Evolutionary conservation across 2,329 filamentous ascomycete species (phyloP), one percentile per base, ranked within the genome.

Genomic region (Pyricularia pennisetigena): DNA sequence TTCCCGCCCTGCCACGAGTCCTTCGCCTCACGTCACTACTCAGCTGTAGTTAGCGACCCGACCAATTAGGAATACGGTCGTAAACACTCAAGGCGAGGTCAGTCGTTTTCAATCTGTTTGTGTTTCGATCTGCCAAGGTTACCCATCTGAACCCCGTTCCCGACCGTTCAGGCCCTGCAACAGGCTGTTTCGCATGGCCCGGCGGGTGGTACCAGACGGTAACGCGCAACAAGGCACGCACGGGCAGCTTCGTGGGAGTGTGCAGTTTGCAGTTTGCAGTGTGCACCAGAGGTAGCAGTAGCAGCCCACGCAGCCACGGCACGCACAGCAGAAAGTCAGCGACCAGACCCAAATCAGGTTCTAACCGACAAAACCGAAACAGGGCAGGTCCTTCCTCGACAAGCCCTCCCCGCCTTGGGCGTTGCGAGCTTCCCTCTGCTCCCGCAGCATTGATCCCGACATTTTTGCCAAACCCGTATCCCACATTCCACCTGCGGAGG

Each of bases 341-440:
- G 41, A 49, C 41, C 41, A 16, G 41, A 10, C 57, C 24, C n/a
- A 61, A 61, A 23, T 26, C 57, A 61, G 10, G 24, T 23, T 61
- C 57, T 61, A 61, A 61, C 57, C 57, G 57, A 61, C 23, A n/a
- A 61, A 61, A 61, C 57, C 57, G 57, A 61, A 61, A 61, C 57
- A 61, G 57, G 57, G 23, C 57, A 61, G 57, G 57, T 61, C n/a
- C 57, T 61, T 26, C 57, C 57, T 61, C 57, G 26, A 10, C n/a
- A 12, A 24, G 9, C 57, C 57, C 57, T 61, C 57, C 57, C 57
- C 57, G 57, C 57, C 57, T 23, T 61, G n/a, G 57, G n/a, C 57
- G 57, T 61, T 61, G 24, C 23, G 57, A 61, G n/a, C 57, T 61
- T 61, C 8, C 24, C 24, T 23, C 24, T 26, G 9, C 57, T 61